These are phyloP conservation scores for Plasmodium yoelii DNA, from an alignment of 169 alveolate species.

Conservation along the genomic window DNA sequence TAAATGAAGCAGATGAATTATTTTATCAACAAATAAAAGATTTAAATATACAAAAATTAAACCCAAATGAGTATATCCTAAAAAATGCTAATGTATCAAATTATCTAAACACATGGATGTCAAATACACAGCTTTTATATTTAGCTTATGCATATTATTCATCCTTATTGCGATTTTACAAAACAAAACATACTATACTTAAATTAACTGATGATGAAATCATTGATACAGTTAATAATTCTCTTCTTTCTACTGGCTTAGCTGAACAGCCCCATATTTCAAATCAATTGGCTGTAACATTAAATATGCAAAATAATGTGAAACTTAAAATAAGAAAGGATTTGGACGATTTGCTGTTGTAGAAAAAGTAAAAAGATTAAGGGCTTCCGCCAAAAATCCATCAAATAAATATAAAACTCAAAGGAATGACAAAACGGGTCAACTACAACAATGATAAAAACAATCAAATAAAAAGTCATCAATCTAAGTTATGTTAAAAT, in stretches of 20 bases:
- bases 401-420: not conserved
- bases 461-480: too few species aligned
- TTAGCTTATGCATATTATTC: slow-evolving; percentile 75
- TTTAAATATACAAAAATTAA: slow-evolving; percentile 54
- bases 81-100: slow-evolving; percentile 70
- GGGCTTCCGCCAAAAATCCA: not conserved
- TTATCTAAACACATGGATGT: slow-evolving; percentile 73
- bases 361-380: slow-evolving; percentile 14
- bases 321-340: slow-evolving; percentile 71
- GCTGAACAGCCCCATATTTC: slow-evolving; percentile 77
- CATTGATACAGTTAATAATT: slow-evolving; percentile 69
- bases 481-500: too few species aligned
- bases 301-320: slow-evolving; percentile 75
- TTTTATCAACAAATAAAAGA: slow-evolving; percentile 75
- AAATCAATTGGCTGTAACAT: slow-evolving; percentile 45
- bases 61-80: slow-evolving; percentile 55
- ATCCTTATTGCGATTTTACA: slow-evolving; percentile 66
- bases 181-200: slow-evolving; percentile 57
- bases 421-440: too few species aligned
- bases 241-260: slow-evolving; percentile 68
- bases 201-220: slow-evolving; percentile 75
- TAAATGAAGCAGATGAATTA: slow-evolving; percentile 80
- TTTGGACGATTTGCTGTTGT: slow-evolving; percentile 51
- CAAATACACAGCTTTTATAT: slow-evolving; percentile 68
- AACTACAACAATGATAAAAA: too few species aligned